Evolutionary conservation across 2,329 filamentous ascomycete species (phyloP).

Genomic region (Microcyclospora tardicrescens): DNA sequence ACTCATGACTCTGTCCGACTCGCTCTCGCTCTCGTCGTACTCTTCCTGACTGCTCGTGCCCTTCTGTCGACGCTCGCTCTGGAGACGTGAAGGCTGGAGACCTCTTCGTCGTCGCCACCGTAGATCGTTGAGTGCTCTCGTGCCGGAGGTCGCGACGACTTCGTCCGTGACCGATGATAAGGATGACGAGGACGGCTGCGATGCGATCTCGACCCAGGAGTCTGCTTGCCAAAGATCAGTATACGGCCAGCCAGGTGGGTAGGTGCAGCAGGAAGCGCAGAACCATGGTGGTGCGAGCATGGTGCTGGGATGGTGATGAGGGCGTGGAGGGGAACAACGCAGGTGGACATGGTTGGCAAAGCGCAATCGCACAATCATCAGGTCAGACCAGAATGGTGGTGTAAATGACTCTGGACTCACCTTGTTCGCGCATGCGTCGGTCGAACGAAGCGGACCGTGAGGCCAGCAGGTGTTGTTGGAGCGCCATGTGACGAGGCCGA

Average conservation of each 20-base stretch:
- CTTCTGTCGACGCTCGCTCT: slow-evolving; percentile 32
- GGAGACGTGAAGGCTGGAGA: slow-evolving; percentile 27
- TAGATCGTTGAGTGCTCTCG: slow-evolving; percentile 57
- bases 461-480: slow-evolving; percentile 5
- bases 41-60: slow-evolving; percentile 73
- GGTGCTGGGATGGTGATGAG: background rate
- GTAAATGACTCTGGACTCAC: slow-evolving; percentile 9
- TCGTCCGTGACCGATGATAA: slow-evolving; percentile 75
- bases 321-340: slow-evolving; percentile 1
- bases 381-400: too few relatives aligned
- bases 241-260: slow-evolving; percentile 8
- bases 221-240: slow-evolving; percentile 43
- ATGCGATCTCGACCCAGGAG: slow-evolving; percentile 92
- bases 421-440: slow-evolving; percentile 17
- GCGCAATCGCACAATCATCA: too few relatives aligned
- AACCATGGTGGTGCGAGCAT: background rate
- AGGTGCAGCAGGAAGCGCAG: slow-evolving; percentile 8
- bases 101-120: slow-evolving; percentile 44
- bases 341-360: too few relatives aligned
- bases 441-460: slow-evolving; percentile 19
- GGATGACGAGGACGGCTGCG: slow-evolving; percentile 86
- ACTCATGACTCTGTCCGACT: slow-evolving; percentile 60
- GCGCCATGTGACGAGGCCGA: too few relatives aligned
- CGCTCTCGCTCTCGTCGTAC: slow-evolving; percentile 85
- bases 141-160: slow-evolving; percentile 68